phyloP scores from a whole-genome alignment of 2,329 filamentous ascomycete genomes.

The Alternaria brassicae region DNA sequence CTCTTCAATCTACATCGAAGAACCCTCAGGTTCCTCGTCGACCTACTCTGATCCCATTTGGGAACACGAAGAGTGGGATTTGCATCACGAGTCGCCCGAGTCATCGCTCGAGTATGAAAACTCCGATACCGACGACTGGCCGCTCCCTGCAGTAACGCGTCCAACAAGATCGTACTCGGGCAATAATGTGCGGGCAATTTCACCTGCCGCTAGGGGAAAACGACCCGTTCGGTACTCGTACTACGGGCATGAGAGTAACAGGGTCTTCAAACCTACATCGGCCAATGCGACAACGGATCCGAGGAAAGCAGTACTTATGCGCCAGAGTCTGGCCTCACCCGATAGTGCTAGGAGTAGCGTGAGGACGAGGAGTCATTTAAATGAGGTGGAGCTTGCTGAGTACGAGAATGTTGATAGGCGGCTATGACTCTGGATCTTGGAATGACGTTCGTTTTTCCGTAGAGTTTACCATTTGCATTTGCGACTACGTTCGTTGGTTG shows the following conservation, averaged over 20 bases:
- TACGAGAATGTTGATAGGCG: slow-evolving; percentile 34
- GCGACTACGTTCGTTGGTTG: background rate
- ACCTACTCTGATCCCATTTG: slow-evolving; percentile 26
- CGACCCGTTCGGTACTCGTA: slow-evolving; percentile 28
- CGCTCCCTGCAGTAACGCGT: slow-evolving; percentile 11
- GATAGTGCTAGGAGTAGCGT: slow-evolving; percentile 40
- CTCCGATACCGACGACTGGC: slow-evolving; percentile 26
- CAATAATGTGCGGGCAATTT: background rate
- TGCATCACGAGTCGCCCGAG: slow-evolving; percentile 22
- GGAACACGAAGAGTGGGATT: slow-evolving; percentile 30
- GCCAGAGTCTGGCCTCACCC: slow-evolving; percentile 28
- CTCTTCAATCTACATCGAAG: slow-evolving; percentile 43
- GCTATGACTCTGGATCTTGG: background rate
- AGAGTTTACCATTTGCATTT: background rate
- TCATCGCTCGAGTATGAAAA: slow-evolving; percentile 31
- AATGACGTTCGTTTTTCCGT: background rate
- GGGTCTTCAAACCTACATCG: slow-evolving; percentile 14
- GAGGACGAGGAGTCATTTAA: slow-evolving; percentile 37
- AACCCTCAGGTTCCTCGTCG: slow-evolving; percentile 28
- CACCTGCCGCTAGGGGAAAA: slow-evolving; percentile 25
- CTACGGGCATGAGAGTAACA: slow-evolving; percentile 19
- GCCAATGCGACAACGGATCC: slow-evolving; percentile 22
- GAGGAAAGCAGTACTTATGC: slow-evolving; percentile 27
- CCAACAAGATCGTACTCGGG: slow-evolving; percentile 22
- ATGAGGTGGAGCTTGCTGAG: slow-evolving; percentile 39